Base-by-base conservation (phyloP, 2,329 filamentous ascomycete genomes). In the Verticillium albo-atrum region DNA sequence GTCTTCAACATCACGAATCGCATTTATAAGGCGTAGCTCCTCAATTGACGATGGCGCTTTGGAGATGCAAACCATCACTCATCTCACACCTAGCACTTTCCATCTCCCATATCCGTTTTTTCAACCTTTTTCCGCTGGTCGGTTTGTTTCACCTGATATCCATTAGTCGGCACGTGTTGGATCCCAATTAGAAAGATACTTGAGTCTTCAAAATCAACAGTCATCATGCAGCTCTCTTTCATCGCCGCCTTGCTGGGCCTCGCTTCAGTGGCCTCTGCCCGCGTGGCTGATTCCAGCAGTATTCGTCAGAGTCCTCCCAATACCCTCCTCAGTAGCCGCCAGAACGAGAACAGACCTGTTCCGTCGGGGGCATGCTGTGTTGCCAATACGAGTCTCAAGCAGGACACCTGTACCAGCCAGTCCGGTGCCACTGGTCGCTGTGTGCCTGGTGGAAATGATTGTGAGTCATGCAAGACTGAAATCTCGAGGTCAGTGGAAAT, bases 301-400 rank as follows among this genome's bases (percentile, higher is more conserved):
- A 32, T 32, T 6, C 30, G 14, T 10, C 30, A 14, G 6, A 62
- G 65, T 15, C 68, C 68, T 55, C 65, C 67, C n/a, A 60, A 63
- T 51, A 53, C 56, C 15, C n/a, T 62, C 56, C 58, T 71, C 56
- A 59, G 61, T 26, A 65, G 66, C 35, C 70, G 68, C 54, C 71
- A 73, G 64, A 75, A 75, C 66, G 66, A 57, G 50, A 67, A 69
- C 66, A 68, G 73, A 17, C 72, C 72, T 15, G 69, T 73, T 14
- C 70, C 73, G 30, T 66, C 52, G 30, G 73, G 73, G 37, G 62
- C 63, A 34, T 75, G 73, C 69, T 75, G 73, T 63, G 67, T 73
- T 17, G 67, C 70, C 61, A 69, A 69, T 61, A 71, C 67, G 4
- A 70, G 61, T 60, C 61, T 74, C 51, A 75, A 75, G 70, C 70